Conservation (phyloP, 2,329 filamentous ascomycete genomes). For the Trichophyton rubrum region DNA sequence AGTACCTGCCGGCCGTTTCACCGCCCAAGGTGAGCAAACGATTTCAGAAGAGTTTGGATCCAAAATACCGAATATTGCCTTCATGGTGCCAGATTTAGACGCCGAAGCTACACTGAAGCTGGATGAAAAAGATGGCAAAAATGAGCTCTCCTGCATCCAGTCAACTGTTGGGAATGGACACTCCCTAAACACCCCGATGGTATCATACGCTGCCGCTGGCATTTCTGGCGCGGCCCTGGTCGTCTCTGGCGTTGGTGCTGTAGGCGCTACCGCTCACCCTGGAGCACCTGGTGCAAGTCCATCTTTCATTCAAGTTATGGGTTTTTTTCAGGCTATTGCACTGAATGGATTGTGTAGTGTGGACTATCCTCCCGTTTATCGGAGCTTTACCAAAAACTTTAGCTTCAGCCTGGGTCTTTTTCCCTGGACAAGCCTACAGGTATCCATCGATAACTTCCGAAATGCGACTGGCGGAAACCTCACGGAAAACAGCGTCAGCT, state of each 20-base stretch:
- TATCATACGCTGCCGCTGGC: conserved; percentile 72
- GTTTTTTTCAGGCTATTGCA: conserved; percentile 87
- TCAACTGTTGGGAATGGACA: conserved; percentile 80
- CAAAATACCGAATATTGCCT: conserved; percentile 77
- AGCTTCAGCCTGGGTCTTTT: conserved; percentile 78
- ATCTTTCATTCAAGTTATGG: conserved; percentile 71
- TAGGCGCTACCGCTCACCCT: conserved; percentile 47
- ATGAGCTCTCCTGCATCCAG: conserved; percentile 67
- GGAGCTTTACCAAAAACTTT: conserved; percentile 85
- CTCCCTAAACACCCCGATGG: conserved; percentile 58
- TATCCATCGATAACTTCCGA: conserved; percentile 73
- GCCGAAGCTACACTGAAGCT: conserved; percentile 72
- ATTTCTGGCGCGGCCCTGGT: conserved; percentile 73
- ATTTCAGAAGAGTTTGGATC: conserved; percentile 60
- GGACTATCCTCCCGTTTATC: conserved; percentile 73
- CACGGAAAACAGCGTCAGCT: conserved; percentile 62
- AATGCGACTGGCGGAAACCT: conserved; percentile 71
- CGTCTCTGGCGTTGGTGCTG: conserved; percentile 58
- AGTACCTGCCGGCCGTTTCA: conserved; percentile 55
- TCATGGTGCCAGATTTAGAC: conserved; percentile 78
- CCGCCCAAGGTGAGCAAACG: conserved; percentile 56
- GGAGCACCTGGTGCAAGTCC: conserved; percentile 60
- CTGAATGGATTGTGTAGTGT: conserved; percentile 95
- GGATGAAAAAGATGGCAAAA: conserved; percentile 45
- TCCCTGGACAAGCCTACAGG: conserved; percentile 68